Conservation (phyloP, 768 basidiomycete genomes). For the Termitomyces sp. region DNA sequence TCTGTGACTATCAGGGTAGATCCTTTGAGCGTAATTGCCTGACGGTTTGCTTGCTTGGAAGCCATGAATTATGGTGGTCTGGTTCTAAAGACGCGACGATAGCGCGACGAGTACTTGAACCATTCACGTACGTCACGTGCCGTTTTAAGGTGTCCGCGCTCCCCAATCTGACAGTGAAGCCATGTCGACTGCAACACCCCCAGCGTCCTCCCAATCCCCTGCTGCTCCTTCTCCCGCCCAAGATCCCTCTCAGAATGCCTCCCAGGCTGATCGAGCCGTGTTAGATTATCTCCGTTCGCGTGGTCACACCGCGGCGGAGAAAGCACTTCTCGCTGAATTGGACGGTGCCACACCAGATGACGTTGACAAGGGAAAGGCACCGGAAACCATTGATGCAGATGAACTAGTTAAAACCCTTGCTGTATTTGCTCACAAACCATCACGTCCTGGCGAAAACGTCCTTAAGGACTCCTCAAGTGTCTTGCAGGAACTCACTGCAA, state of each 20-base stretch:
- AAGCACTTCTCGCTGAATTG: slow-evolving; percentile 38
- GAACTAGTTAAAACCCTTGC: slow-evolving; percentile 53
- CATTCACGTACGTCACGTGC: slow-evolving; percentile 27
- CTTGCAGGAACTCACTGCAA: slow-evolving; percentile 58
- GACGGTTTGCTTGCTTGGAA: slow-evolving; percentile 49
- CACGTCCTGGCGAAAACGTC: slow-evolving; percentile 62
- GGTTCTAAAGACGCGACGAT: slow-evolving; percentile 8
- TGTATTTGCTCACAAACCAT: slow-evolving; percentile 64
- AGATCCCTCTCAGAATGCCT: slow-evolving; percentile 26
- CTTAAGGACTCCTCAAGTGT: slow-evolving; percentile 63
- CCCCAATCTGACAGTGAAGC: neutral
- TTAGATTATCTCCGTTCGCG: slow-evolving; percentile 45
- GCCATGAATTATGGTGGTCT: slow-evolving; percentile 22
- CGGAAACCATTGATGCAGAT: slow-evolving; percentile 38
- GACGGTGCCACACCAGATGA: slow-evolving; percentile 38
- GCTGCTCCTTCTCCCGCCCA: slow-evolving; percentile 40
- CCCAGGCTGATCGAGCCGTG: slow-evolving; percentile 36
- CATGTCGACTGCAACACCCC: slow-evolving; percentile 34
- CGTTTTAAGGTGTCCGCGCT: neutral
- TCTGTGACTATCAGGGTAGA: slow-evolving; percentile 92
- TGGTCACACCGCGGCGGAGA: slow-evolving; percentile 43
- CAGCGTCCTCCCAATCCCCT: slow-evolving; percentile 45
- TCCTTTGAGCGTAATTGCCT: slow-evolving; percentile 92
- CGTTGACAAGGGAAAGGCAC: slow-evolving; percentile 35
- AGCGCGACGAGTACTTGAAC: neutral